A percentile compares a stretch with the other conserved stretches of the same genome.
phyloP scores from a whole-genome alignment of 176 grass and related monocot genomes.

The Zea luxurians region DNA sequence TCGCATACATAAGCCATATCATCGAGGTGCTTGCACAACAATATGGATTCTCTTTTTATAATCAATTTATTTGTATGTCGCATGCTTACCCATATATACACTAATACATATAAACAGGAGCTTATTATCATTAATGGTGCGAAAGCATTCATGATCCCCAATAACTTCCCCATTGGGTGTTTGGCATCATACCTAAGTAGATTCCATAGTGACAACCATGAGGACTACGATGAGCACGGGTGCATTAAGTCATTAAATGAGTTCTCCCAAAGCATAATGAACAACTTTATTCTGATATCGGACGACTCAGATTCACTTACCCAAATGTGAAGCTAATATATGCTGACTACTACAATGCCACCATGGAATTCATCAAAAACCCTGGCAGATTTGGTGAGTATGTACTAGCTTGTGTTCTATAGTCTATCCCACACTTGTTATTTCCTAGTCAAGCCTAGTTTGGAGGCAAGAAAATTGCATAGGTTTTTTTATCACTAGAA shows the following conservation, averaged over 20 bases:
- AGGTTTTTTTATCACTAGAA: too few relatives aligned
- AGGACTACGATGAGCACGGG: not conserved
- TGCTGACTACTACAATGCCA: slow-evolving; percentile 42
- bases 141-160: not conserved
- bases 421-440: too few relatives aligned
- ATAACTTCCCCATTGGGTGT: not conserved
- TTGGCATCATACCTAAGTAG: not conserved
- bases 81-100: not conserved
- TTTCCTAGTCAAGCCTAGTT: too few relatives aligned
- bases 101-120: not conserved
- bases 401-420: not conserved
- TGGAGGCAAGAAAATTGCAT: too few relatives aligned
- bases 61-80: not conserved
- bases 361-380: slow-evolving; percentile 27
- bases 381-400: slow-evolving; percentile 9
- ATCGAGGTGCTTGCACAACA: not conserved
- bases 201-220: not conserved
- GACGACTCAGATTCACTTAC: not conserved
- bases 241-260: not conserved
- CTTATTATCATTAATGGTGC: not conserved
- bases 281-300: not conserved
- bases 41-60: not conserved
- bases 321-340: slow-evolving; percentile 42
- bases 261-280: not conserved
- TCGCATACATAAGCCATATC: not conserved